Conservation (phyloP, 352 stramenopile species). For the Pythium aristosporum region DNA sequence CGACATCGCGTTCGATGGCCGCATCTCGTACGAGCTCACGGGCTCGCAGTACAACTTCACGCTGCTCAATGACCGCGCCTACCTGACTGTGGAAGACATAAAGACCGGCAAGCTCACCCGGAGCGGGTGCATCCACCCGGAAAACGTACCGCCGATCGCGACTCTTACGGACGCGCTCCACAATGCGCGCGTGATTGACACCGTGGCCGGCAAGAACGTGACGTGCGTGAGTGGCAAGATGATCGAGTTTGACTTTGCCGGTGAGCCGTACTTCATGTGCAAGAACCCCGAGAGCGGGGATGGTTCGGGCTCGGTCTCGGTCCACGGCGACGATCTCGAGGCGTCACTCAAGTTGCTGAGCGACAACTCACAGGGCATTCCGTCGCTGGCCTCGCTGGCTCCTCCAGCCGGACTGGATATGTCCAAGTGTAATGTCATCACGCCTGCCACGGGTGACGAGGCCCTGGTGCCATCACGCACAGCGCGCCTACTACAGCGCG, state of each 20-base stretch:
- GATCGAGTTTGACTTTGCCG: constrained; percentile 29
- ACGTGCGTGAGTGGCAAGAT: constrained; percentile 17
- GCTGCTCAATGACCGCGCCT: constrained; percentile 27
- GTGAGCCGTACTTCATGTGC: constrained; percentile 28
- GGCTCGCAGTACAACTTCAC: constrained; percentile 36
- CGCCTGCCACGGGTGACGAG: constrained; percentile 3
- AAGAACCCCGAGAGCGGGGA: background rate
- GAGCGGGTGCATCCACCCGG: constrained; percentile 24
- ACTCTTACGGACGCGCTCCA: constrained; percentile 26
- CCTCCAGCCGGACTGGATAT: background rate
- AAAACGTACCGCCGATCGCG: constrained; percentile 28
- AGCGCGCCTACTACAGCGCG: constrained; percentile 7
- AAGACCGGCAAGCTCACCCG: constrained; percentile 15
- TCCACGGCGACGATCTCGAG: constrained; percentile 23
- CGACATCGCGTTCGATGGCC: constrained; percentile 28
- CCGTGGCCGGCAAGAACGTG: constrained; percentile 6
- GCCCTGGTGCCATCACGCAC: constrained; percentile 1
- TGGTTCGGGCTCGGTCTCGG: constrained; percentile 6
- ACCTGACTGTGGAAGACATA: constrained; percentile 25
- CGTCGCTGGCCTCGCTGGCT: constrained; percentile 5
- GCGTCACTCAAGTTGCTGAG: constrained; percentile 22
- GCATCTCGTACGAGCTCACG: constrained; percentile 29
- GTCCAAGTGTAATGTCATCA: constrained; percentile 2
- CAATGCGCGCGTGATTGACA: constrained; percentile 30
- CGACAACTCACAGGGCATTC: constrained; percentile 10